A percentile compares a stretch with the other conserved stretches of the same genome.
phyloP scores from a whole-genome alignment of 2,329 filamentous ascomycete genomes.

The Plectosphaerella cucumerina region DNA sequence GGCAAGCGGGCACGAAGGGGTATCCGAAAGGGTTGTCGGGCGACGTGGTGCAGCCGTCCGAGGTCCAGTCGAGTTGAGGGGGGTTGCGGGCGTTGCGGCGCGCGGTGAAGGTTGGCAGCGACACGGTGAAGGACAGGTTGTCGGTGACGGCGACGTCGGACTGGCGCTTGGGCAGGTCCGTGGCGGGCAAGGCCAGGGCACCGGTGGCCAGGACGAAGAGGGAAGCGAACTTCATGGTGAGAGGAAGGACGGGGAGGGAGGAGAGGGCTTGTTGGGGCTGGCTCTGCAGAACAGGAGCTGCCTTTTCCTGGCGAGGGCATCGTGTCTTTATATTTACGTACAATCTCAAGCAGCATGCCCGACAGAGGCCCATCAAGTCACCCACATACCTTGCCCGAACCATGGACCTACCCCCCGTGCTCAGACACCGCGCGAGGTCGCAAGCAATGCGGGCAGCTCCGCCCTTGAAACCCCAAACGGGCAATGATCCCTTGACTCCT shows the following conservation, averaged over 20 bases:
- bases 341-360: no score
- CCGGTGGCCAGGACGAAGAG: slow-evolving; percentile 8
- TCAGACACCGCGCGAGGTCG: no score
- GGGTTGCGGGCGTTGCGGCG: slow-evolving; percentile 36
- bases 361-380: no score
- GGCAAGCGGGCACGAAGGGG: slow-evolving; percentile 38
- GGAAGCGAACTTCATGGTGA: not conserved
- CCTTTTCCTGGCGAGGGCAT: not conserved
- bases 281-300: not conserved
- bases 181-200: slow-evolving; percentile 17
- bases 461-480: no score
- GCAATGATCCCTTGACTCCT: no score
- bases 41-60: slow-evolving; percentile 36
- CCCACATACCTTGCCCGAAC: no score
- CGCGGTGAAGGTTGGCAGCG: slow-evolving; percentile 35
- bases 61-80: slow-evolving; percentile 31
- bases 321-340: not conserved
- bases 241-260: not conserved
- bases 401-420: no score
- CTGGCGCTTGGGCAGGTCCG: slow-evolving; percentile 14
- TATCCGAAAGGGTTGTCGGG: slow-evolving; percentile 41
- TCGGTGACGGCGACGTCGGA: slow-evolving; percentile 33
- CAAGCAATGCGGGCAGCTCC: no score
- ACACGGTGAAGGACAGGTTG: slow-evolving; percentile 37
- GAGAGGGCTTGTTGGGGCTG: not conserved